A percentile compares a stretch with the other conserved stretches of the same genome.
phyloP scores from a whole-genome alignment of 768 basidiomycete species.

The Phylloporus scabripes region DNA sequence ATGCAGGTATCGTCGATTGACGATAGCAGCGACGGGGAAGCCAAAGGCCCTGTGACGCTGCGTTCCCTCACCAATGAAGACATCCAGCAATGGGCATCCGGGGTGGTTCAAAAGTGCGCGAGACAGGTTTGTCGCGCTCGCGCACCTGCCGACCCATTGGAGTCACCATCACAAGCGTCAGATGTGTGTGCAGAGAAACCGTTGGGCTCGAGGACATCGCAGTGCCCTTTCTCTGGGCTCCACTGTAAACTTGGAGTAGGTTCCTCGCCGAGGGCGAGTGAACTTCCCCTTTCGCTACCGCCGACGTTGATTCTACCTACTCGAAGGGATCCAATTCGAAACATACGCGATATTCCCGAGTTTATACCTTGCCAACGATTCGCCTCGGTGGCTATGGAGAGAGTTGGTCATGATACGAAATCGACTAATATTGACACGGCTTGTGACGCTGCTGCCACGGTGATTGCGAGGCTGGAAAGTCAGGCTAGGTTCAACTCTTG shows the following conservation, averaged over 20 bases:
- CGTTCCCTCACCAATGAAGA: constrained; percentile 19
- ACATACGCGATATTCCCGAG: constrained; percentile 19
- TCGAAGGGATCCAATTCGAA: constrained; percentile 6
- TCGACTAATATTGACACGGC: background rate
- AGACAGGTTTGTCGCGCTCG: constrained; percentile 13
- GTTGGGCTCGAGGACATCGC: constrained; percentile 15
- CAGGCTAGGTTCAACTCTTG: constrained; percentile 10
- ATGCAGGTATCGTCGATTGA: constrained; percentile 17
- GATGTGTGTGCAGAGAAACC: constrained; percentile 27
- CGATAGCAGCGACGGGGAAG: constrained; percentile 8
- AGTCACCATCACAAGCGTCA: constrained; percentile 24
- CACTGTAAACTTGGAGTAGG: constrained; percentile 16
- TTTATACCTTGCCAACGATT: constrained; percentile 23
- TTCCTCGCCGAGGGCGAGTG: background rate
- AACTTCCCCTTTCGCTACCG: background rate
- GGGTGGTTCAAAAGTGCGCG: constrained; percentile 23
- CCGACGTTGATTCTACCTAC: background rate
- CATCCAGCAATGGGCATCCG: constrained; percentile 22
- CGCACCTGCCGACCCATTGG: constrained; percentile 4
- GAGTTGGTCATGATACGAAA: background rate
- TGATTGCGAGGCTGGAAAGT: constrained; percentile 23
- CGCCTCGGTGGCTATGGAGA: background rate
- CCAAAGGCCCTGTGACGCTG: constrained; percentile 3
- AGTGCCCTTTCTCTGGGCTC: constrained; percentile 23
- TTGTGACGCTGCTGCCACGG: constrained; percentile 15